Evolutionary conservation across 495 filamentous ascomycete genomes (phyloP).

Genomic region (Daldinia vernicosa): DNA sequence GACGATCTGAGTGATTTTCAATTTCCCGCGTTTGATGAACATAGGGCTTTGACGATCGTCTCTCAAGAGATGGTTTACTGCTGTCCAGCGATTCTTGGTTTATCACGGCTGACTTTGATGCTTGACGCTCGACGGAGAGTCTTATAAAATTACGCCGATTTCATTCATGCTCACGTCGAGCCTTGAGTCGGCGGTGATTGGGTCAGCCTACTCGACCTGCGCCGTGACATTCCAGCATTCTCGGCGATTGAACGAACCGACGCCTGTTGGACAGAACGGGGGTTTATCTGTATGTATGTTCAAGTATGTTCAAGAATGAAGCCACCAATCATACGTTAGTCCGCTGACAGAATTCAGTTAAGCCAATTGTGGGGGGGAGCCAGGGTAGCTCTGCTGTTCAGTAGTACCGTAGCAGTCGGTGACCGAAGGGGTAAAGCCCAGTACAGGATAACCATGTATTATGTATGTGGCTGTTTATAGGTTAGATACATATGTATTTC

Average conservation of each 20-base stretch:
- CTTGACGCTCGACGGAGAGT: constrained; percentile 25
- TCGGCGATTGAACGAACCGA: constrained; percentile 42
- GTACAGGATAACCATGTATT: constrained; percentile 17
- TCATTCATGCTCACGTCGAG: constrained; percentile 24
- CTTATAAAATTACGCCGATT: constrained; percentile 38
- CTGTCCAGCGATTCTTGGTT: constrained; percentile 27
- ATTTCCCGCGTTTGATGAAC: neutral
- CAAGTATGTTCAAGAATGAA: neutral
- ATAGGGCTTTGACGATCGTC: constrained; percentile 7
- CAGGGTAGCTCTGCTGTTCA: constrained; percentile 20
- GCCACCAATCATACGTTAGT: constrained; percentile 27
- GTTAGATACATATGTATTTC: neutral
- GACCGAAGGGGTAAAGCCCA: constrained; percentile 29
- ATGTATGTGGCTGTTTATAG: constrained; percentile 9
- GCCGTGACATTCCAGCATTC: constrained; percentile 33
- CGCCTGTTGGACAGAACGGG: constrained; percentile 16
- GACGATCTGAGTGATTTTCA: constrained; percentile 7
- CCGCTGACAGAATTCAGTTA: constrained; percentile 28
- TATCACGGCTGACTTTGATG: constrained; percentile 7
- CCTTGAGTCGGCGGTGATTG: constrained; percentile 34
- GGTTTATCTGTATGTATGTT: constrained; percentile 19
- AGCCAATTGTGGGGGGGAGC: constrained; percentile 33
- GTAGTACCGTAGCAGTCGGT: constrained; percentile 36
- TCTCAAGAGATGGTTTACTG: constrained; percentile 1
- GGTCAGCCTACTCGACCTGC: constrained; percentile 18